Evolutionary conservation across 495 filamentous ascomycete species (phyloP).

Genomic region (Tuber borchii): DNA sequence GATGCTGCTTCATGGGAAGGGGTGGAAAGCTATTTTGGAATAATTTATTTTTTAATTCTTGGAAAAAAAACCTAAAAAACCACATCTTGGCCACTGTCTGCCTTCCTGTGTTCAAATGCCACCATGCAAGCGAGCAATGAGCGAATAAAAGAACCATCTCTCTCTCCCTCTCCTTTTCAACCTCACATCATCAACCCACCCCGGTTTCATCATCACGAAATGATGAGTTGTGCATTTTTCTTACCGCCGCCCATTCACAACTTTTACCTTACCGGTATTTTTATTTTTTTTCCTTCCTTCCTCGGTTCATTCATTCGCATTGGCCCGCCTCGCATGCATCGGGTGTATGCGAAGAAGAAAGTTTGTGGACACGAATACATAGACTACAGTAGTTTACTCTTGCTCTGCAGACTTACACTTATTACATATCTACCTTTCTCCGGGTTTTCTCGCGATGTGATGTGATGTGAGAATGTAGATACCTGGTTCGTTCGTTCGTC

Average conservation of each 20-base stretch:
- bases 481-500: too few relatives aligned
- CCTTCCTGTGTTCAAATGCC: neutral
- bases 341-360: too few relatives aligned
- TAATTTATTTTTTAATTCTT: slow-evolving; percentile 15
- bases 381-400: too few relatives aligned
- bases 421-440: too few relatives aligned
- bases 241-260: neutral
- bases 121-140: neutral
- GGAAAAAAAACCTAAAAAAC: neutral
- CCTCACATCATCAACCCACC: neutral
- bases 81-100: neutral
- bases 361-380: slow-evolving; percentile 4
- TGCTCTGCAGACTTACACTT: too few relatives aligned
- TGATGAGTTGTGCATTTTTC: slow-evolving; percentile 6
- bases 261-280: too few relatives aligned
- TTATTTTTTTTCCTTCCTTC: too few relatives aligned
- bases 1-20: neutral
- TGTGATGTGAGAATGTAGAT: too few relatives aligned
- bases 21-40: neutral
- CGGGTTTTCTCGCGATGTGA: too few relatives aligned
- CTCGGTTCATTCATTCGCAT: neutral
- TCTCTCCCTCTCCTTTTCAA: neutral
- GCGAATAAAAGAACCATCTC: neutral
- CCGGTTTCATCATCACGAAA: neutral
- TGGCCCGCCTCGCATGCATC: neutral